Percentiles rank a stretch among this genome's conserved stretches.
Evolutionary conservation across 805 yeast species (phyloP).

Genomic region (Saccharomycopsis oosterbeekiorum): DNA sequence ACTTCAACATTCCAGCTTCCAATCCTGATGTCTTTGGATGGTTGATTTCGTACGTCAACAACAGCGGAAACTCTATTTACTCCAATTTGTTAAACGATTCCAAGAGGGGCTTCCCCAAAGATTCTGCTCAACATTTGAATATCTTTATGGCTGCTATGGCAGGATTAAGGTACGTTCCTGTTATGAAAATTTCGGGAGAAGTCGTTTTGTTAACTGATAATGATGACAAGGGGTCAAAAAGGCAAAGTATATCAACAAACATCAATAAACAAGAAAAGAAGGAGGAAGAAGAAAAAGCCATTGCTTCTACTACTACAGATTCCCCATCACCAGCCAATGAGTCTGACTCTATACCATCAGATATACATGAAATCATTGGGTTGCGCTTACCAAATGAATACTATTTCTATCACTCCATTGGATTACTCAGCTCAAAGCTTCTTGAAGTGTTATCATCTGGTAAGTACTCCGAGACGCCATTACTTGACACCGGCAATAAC

Average conservation of each 20-base stretch:
- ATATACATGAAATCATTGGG: constrained; percentile 72
- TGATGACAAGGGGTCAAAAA: constrained; percentile 20
- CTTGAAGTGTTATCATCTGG: constrained; percentile 63
- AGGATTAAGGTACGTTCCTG: constrained; percentile 63
- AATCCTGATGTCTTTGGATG: constrained; percentile 17
- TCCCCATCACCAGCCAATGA: background rate
- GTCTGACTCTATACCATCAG: constrained; percentile 47
- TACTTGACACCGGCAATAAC: constrained; percentile 53
- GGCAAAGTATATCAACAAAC: background rate
- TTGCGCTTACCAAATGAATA: constrained; percentile 81
- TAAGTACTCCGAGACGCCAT: constrained; percentile 48
- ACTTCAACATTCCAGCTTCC: constrained; percentile 6
- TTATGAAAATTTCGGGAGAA: constrained; percentile 56
- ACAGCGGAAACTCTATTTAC: constrained; percentile 36
- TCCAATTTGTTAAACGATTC: constrained; percentile 37
- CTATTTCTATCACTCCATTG: constrained; percentile 71
- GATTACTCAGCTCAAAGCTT: constrained; percentile 54
- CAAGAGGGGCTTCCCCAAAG: background rate
- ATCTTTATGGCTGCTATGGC: constrained; percentile 57
- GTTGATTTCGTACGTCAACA: constrained; percentile 16
- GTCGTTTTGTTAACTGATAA: constrained; percentile 48
- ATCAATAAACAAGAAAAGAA: background rate
- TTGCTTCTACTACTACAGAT: constrained; percentile 10
- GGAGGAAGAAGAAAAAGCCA: constrained; percentile 26
- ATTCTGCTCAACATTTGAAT: background rate